phyloP scores from a whole-genome alignment of 1,284 basidiomycete species.

The Sporisorium reilianum region DNA sequence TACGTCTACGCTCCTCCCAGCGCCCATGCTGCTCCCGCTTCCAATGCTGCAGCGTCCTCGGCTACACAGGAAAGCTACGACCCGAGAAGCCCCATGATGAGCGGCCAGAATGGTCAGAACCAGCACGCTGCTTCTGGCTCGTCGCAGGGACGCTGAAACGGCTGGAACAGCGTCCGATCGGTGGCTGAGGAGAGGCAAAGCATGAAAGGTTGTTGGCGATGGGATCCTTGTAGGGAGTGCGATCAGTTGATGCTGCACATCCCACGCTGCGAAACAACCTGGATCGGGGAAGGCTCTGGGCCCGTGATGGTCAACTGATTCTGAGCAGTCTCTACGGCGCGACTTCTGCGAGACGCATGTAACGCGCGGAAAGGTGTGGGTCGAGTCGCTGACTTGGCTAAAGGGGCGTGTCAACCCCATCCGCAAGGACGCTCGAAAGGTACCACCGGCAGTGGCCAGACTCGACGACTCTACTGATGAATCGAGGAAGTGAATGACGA shows the following conservation, averaged over 20 bases:
- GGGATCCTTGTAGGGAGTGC: no score
- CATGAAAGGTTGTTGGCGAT: no score
- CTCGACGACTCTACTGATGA: no score
- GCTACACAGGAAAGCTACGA: slow-evolving; percentile 35
- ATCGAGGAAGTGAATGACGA: no score
- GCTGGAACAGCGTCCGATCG: neutral
- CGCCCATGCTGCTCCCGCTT: slow-evolving; percentile 10
- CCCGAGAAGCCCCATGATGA: slow-evolving; percentile 37
- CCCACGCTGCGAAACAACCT: neutral
- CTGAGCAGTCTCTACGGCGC: neutral
- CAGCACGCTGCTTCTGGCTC: slow-evolving; percentile 8
- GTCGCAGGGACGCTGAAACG: slow-evolving; percentile 5
- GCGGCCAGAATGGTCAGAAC: slow-evolving; percentile 10
- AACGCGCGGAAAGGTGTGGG: neutral
- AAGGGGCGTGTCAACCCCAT: neutral
- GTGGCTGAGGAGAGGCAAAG: no score
- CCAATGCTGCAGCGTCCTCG: slow-evolving; percentile 10
- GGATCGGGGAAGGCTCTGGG: neutral
- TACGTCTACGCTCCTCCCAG: slow-evolving; percentile 21
- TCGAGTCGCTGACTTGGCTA: neutral
- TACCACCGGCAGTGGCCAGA: no score
- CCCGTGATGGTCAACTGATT: neutral
- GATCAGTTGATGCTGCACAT: no score
- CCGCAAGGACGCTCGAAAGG: neutral
- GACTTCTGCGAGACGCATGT: neutral